Evolutionary conservation across 176 grass and related monocot species (phyloP).

Genomic region (Avena insularis): DNA sequence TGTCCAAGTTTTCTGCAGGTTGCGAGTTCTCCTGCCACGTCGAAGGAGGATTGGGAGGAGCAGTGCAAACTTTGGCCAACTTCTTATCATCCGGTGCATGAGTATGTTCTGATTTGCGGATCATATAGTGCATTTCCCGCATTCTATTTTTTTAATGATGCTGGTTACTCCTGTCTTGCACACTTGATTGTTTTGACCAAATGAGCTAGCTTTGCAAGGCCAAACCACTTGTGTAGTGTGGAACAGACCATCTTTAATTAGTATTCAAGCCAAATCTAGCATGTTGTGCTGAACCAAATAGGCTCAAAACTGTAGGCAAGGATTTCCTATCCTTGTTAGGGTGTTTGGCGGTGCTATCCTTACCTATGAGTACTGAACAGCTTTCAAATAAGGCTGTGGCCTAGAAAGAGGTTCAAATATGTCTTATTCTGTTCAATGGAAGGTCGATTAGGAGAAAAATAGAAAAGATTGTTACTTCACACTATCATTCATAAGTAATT

Average conservation of each 20-base stretch:
- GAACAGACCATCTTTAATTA: neutral
- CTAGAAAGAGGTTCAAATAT: neutral
- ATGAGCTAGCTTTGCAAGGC: neutral
- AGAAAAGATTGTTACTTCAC: neutral
- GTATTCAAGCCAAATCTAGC: neutral
- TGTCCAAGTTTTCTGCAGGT: neutral
- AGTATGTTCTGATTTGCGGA: constrained; percentile 42
- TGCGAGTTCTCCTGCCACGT: constrained; percentile 55
- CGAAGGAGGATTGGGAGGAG: constrained; percentile 86
- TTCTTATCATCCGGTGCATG: constrained; percentile 71
- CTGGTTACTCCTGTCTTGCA: neutral
- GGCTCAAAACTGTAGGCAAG: neutral
- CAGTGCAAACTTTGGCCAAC: constrained; percentile 92
- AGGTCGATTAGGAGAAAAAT: neutral
- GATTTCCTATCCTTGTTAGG: neutral
- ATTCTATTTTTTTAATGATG: constrained; percentile 11
- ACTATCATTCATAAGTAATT: neutral
- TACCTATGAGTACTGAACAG: neutral
- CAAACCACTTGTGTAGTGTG: neutral
- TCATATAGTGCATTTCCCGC: constrained; percentile 17
- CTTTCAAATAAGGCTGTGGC: neutral
- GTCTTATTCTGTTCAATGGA: neutral
- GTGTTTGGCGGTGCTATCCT: neutral
- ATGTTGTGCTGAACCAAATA: neutral
- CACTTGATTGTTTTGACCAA: neutral